Base-by-base conservation (phyloP, 208 protist genomes). In the Crithidia sp. region DNA sequence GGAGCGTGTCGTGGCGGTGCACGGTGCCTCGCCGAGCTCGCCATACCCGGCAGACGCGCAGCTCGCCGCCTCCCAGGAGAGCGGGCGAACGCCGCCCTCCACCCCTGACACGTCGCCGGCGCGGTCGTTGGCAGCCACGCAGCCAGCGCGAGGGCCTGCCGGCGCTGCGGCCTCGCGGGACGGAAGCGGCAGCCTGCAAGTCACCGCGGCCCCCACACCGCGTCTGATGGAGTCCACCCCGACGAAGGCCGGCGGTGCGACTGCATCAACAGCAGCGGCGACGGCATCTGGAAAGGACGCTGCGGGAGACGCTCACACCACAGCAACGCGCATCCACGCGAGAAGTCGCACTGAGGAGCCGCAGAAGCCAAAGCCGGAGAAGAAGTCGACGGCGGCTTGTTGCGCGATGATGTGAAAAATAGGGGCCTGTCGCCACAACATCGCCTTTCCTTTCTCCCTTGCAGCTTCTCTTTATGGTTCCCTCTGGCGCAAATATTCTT, bases 391-490 rank as follows among this genome's bases (percentile, higher is more conserved):
- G 4, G 28, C 37, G 7, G 49, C 64, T 14, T 69, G 64, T 16
- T 69, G 64, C n/a, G 39, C n/a, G 3, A 52, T 50, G 7, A 50
- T 59, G 49, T 69, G 17, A 67, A 13, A 49, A 14, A 49, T 2
- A 28, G 28, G 28, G 28, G 28, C 28, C 28, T 28, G 53, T 54
- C 41, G 36, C 64, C 59, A 49, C 49, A 54, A 62, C 41, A 19
- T 56, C 36, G 28, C 49, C 60, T 67, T 47, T 61, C 9, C 52
- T 53, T 7, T 47, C 37, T 28, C 45, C 28, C 37, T 56, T 71
- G 43, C 17, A 40, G 13, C n/a, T 60, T 44, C 10, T 44, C 60
- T 19, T 62, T 62, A 62, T 49, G 47, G 14, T 68, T 76, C 41
- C 53, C 16, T 74, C 16, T 67, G 28, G 28, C 28, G 28, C 28